These are phyloP conservation scores for Boehmeria nivea DNA, from an alignment of 306 rosid genomes.

Conservation along the genomic window DNA sequence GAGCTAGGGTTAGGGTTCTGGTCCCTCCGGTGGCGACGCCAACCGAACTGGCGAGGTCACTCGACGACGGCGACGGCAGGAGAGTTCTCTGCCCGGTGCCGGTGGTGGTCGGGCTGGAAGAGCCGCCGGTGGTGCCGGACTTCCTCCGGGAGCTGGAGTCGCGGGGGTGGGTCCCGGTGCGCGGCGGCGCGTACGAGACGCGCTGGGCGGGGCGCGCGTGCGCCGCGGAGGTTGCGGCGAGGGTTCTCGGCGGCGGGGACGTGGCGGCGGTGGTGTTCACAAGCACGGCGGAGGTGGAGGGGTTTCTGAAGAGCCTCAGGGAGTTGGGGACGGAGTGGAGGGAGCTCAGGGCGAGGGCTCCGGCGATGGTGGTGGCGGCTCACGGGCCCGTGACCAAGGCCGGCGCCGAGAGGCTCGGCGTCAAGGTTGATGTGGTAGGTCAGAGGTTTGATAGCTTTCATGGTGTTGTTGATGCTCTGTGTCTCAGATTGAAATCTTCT, in stretches of 20 bases:
- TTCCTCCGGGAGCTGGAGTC: constrained; percentile 43
- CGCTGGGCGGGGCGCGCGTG: constrained; percentile 58
- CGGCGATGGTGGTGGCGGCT: constrained; percentile 49
- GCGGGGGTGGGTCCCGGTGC: constrained; percentile 42
- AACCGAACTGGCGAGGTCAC: constrained; percentile 30
- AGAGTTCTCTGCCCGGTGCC: constrained; percentile 59
- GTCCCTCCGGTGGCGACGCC: constrained; percentile 60
- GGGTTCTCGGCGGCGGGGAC: constrained; percentile 24
- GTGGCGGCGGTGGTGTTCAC: constrained; percentile 66
- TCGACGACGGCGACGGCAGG: constrained; percentile 42
- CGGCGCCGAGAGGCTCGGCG: constrained; percentile 60
- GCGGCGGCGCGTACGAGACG: constrained; percentile 69
- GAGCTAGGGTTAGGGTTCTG: constrained; percentile 29
- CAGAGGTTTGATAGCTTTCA: constrained; percentile 59
- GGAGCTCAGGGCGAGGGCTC: constrained; percentile 37
- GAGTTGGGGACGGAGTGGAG: constrained; percentile 49
- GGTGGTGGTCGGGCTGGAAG: constrained; percentile 41
- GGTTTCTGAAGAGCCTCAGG: constrained; percentile 55
- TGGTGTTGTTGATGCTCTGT: constrained; percentile 55
- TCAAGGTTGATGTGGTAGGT: constrained; percentile 65
- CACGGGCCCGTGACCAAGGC: constrained; percentile 69
- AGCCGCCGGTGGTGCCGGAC: constrained; percentile 67
- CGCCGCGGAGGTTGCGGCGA: constrained; percentile 44
- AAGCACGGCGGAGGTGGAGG: constrained; percentile 83
- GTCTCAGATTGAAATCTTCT: constrained; percentile 24